Conservation (phyloP, 2,329 filamentous ascomycete genomes). For the Botryotinia globosa region DNA sequence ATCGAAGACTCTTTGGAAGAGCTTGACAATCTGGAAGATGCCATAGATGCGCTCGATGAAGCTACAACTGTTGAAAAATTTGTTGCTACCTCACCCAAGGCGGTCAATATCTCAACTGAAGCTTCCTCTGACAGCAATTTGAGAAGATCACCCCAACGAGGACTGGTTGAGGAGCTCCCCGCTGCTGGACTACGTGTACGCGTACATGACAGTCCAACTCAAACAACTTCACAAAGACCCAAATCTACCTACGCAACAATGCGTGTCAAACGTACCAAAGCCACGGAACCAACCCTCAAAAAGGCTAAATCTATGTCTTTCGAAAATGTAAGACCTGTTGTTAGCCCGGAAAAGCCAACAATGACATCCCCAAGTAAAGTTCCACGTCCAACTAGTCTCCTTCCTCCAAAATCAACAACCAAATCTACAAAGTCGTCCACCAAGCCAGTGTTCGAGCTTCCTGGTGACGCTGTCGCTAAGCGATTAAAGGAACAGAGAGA, state of each 20-base stretch:
- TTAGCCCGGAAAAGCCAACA: slow-evolving; percentile 34
- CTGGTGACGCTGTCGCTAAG: slow-evolving; percentile 59
- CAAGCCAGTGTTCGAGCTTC: slow-evolving; percentile 57
- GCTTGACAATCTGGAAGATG: slow-evolving; percentile 59
- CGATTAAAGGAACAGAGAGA: slow-evolving; percentile 58
- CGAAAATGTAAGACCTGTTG: slow-evolving; percentile 20
- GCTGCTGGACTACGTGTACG: slow-evolving; percentile 1
- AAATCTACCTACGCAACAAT: slow-evolving; percentile 43
- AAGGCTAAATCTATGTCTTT: slow-evolving; percentile 35
- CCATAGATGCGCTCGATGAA: slow-evolving; percentile 48
- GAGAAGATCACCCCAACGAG: slow-evolving; percentile 2
- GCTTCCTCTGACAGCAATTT: not conserved
- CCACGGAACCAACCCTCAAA: slow-evolving; percentile 29
- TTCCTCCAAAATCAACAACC: slow-evolving; percentile 42
- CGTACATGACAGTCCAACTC: not conserved
- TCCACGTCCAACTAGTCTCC: slow-evolving; percentile 44
- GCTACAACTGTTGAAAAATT: slow-evolving; percentile 32
- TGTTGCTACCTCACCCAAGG: slow-evolving; percentile 16
- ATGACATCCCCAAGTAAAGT: slow-evolving; percentile 29
- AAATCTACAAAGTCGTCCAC: slow-evolving; percentile 57
- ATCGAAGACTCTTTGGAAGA: slow-evolving; percentile 65
- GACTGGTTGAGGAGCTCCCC: slow-evolving; percentile 1
- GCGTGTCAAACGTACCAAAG: slow-evolving; percentile 42
- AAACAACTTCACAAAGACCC: slow-evolving; percentile 34
- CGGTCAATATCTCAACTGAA: slow-evolving; percentile 6